Conservation (phyloP, 2,329 filamentous ascomycete species). For the Dendrostoma leiphaemia region DNA sequence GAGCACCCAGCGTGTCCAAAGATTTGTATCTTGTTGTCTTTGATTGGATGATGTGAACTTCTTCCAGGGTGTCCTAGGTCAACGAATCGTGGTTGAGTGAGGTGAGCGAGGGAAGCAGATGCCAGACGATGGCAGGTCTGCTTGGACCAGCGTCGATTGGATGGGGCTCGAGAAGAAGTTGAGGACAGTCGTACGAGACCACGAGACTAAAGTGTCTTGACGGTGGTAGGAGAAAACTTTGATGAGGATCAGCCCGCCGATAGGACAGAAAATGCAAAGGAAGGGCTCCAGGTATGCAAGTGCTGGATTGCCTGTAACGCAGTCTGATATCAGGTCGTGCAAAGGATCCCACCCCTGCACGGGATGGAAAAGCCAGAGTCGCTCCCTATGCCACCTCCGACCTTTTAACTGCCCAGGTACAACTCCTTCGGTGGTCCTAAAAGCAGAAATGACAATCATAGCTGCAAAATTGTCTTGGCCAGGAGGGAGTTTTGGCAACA, state of each 20-base stretch:
- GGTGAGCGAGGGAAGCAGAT: no score
- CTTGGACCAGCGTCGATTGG: no score
- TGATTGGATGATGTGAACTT: no score
- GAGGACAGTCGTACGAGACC: no score
- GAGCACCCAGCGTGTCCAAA: no score
- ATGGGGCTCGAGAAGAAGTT: no score
- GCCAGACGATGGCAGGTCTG: no score
- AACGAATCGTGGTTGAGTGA: no score
- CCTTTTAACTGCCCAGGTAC: background rate
- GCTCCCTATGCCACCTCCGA: background rate
- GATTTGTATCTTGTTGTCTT: no score
- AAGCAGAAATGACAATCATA: background rate
- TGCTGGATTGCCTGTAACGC: background rate
- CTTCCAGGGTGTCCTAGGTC: no score
- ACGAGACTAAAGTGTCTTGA: background rate
- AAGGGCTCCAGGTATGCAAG: background rate
- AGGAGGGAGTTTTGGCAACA: background rate
- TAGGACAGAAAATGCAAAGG: background rate
- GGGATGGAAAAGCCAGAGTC: background rate
- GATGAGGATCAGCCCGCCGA: no score
- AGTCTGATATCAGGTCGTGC: conserved; percentile 2
- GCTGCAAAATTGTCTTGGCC: no score
- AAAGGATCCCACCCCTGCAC: conserved; percentile 4
- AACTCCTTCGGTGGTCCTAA: background rate
- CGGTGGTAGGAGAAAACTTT: background rate